These are phyloP conservation scores for Acer campestre DNA, from an alignment of 345 rosid genomes.

Conservation along the genomic window DNA sequence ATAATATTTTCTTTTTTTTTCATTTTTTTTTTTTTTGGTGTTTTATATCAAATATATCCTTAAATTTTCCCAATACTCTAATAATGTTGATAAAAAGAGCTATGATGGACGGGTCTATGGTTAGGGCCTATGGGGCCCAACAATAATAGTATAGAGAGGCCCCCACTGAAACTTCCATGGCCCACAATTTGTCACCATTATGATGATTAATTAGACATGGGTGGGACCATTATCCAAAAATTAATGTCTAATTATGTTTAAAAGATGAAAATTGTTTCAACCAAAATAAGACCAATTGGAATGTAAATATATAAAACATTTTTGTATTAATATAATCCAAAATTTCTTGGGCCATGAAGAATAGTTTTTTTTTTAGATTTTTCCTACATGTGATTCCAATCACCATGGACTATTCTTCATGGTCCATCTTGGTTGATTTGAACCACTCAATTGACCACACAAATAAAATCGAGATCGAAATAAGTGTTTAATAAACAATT, in stretches of 20 bases:
- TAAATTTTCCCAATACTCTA: too few relatives aligned
- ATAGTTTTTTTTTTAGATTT: neutral
- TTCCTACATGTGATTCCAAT: neutral
- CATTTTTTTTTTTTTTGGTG: too few relatives aligned
- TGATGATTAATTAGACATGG: neutral
- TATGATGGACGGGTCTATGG: neutral
- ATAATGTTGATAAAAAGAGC: too few relatives aligned
- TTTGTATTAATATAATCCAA: neutral
- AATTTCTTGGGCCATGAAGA: neutral
- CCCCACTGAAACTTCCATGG: neutral
- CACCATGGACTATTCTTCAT: neutral
- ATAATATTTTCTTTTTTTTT: too few relatives aligned
- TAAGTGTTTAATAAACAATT: too few relatives aligned
- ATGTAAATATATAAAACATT: too few relatives aligned
- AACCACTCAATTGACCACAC: too few relatives aligned
- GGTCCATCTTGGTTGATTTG: neutral
- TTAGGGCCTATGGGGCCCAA: neutral
- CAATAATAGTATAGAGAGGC: neutral
- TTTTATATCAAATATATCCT: too few relatives aligned
- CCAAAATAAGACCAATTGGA: too few relatives aligned
- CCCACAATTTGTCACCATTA: neutral
- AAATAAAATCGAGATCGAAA: too few relatives aligned
- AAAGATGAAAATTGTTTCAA: too few relatives aligned
- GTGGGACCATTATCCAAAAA: neutral
- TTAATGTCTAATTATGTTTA: too few relatives aligned